These are phyloP conservation scores for Keqinozyma sinolaborantium DNA, from an alignment of 1,139 yeast genomes.

Conservation along the genomic window DNA sequence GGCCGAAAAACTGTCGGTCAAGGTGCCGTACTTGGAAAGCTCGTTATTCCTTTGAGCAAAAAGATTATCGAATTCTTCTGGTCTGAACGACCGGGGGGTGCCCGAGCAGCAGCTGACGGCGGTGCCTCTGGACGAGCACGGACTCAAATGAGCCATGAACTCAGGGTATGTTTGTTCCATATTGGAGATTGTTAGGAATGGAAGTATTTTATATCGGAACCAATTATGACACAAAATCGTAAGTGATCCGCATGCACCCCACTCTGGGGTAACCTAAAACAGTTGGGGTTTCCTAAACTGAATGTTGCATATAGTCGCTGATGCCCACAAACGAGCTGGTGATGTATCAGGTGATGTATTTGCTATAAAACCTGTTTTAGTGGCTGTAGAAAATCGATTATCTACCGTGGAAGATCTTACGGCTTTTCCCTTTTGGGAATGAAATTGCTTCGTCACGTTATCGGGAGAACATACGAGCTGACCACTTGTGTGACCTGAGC, in stretches of 20 bases:
- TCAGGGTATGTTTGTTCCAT: constrained; percentile 4
- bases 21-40: constrained; percentile 11
- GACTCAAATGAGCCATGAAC: constrained; percentile 12
- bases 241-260: neutral
- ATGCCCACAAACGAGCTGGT: no score
- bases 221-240: neutral
- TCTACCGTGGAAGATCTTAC: no score
- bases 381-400: no score
- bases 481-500: neutral
- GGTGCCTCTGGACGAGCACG: constrained; percentile 15
- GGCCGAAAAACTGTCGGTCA: constrained; percentile 9
- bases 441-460: no score
- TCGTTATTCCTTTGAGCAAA: constrained; percentile 7
- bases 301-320: no score
- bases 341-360: no score
- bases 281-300: constrained; percentile 1
- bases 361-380: no score
- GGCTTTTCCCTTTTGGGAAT: no score
- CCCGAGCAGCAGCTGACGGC: constrained; percentile 4
- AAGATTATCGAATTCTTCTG: constrained; percentile 9
- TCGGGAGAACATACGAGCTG: neutral
- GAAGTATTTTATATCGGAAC: neutral
- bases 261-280: neutral
- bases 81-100: constrained; percentile 7
- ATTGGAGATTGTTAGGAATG: no score